These are phyloP conservation scores for Pseudogymnoascus sp. DNA, from an alignment of 2,329 filamentous ascomycete species.

Conservation along the genomic window DNA sequence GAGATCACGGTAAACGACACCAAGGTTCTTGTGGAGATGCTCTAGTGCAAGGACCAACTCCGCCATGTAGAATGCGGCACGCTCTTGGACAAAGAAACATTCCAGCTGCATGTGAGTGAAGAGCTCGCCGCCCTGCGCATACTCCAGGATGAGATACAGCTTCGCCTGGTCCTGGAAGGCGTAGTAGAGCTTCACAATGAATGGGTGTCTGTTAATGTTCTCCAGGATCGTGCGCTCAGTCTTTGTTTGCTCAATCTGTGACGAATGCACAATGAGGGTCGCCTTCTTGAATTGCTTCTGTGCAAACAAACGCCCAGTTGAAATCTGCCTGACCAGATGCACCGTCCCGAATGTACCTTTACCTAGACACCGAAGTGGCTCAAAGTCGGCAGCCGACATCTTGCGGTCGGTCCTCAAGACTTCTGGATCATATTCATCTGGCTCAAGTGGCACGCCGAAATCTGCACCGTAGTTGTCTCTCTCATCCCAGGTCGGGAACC, in stretches of 20 bases:
- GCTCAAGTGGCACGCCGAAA: conserved; percentile 32
- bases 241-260: conserved; percentile 92
- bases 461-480: conserved; percentile 24
- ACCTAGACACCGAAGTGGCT: conserved; percentile 81
- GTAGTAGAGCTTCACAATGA: conserved; percentile 96
- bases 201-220: conserved; percentile 91
- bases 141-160: conserved; percentile 93
- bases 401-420: conserved; percentile 53
- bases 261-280: conserved; percentile 88
- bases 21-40: conserved; percentile 83
- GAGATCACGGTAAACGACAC: conserved; percentile 91
- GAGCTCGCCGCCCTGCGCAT: conserved; percentile 91
- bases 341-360: conserved; percentile 97
- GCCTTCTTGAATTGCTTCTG: conserved; percentile 99
- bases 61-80: conserved; percentile 95
- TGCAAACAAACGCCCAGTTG: conserved; percentile 82
- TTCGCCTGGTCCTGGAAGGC: conserved; percentile 98
- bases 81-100: conserved; percentile 87
- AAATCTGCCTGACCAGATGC: conserved; percentile 78
- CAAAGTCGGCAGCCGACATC: conserved; percentile 77
- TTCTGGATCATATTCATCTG: conserved; percentile 46
- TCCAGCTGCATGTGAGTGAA: conserved; percentile 92
- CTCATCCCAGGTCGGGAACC: conserved; percentile 18
- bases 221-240: conserved; percentile 92
- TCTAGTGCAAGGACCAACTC: conserved; percentile 93